A percentile compares a stretch with the other conserved stretches of the same genome.
These are phyloP conservation scores for Apiospora phragmitis DNA, from an alignment of 2,329 filamentous ascomycete genomes.

Conservation along the genomic window DNA sequence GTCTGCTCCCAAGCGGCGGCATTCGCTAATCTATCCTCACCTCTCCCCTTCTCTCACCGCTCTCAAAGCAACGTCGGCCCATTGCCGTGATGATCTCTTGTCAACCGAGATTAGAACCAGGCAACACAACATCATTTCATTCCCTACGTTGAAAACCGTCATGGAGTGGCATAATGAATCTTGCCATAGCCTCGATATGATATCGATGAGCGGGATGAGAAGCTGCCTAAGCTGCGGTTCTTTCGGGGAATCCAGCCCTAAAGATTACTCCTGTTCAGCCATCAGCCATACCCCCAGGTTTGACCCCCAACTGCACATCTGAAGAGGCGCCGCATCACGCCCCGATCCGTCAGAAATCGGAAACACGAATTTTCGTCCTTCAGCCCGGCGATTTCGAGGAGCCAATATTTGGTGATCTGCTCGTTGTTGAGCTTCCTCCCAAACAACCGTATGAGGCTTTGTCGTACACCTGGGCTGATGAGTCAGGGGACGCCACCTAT, in stretches of 20 bases:
- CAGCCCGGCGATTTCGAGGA: not conserved
- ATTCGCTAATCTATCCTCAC: too few relatives aligned
- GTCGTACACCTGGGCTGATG: not conserved
- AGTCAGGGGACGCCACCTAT: not conserved
- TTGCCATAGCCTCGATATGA: not conserved
- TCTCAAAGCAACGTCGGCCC: too few relatives aligned
- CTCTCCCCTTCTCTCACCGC: too few relatives aligned
- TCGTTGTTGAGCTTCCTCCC: not conserved
- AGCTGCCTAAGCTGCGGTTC: not conserved
- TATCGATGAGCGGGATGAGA: not conserved
- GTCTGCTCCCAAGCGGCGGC: too few relatives aligned
- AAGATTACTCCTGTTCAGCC: not conserved
- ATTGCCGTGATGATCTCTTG: too few relatives aligned
- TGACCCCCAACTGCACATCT: not conserved
- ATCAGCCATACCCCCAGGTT: not conserved
- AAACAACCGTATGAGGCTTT: not conserved
- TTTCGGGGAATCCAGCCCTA: not conserved
- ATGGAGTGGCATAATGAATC: not conserved
- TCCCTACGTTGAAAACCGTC: too few relatives aligned
- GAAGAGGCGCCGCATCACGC: not conserved
- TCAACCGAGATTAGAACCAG: too few relatives aligned
- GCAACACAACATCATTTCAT: not conserved
- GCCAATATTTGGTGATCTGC: not conserved
- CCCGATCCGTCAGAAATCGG: not conserved
- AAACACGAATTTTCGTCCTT: not conserved